Percentiles rank a stretch among this genome's conserved stretches.
Evolutionary conservation across 176 grass and related monocot genomes (phyloP).

Genomic region (Oryza glaberrima): DNA sequence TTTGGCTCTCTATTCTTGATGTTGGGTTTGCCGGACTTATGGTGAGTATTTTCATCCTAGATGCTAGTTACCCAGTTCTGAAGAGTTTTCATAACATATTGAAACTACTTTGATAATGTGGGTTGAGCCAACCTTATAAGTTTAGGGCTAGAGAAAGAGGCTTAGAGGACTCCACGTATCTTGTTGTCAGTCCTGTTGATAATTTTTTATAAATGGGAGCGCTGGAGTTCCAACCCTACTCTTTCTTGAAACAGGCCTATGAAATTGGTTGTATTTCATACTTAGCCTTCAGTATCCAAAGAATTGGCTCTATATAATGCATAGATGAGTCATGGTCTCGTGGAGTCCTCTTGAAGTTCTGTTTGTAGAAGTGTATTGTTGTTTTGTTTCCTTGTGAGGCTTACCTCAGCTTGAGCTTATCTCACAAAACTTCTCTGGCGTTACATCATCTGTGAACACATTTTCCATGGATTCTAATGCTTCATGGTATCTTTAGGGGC

Average conservation of each 20-base stretch:
- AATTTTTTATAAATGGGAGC: constrained; percentile 1
- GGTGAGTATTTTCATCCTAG: constrained; percentile 56
- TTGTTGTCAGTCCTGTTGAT: neutral
- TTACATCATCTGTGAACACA: neutral
- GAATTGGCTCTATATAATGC: constrained; percentile 4
- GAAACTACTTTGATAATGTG: neutral
- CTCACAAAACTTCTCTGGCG: neutral
- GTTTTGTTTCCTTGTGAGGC: neutral
- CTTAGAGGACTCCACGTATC: neutral
- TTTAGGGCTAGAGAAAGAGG: neutral
- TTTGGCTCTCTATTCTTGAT: constrained; percentile 95
- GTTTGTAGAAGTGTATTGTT: neutral
- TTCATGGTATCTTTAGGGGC: constrained; percentile 49
- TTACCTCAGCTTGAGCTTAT: neutral
- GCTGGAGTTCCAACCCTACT: neutral
- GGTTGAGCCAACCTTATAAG: neutral
- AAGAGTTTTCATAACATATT: neutral
- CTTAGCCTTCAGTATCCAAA: constrained; percentile 3
- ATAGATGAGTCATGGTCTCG: neutral
- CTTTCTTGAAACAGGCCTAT: constrained; percentile 1
- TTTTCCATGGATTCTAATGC: neutral
- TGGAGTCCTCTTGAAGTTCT: neutral
- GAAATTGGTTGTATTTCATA: neutral
- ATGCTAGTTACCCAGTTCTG: constrained; percentile 2
- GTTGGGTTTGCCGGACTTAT: constrained; percentile 90